Conservation (phyloP, 2,329 filamentous ascomycete genomes). For the Colletotrichum sp. region DNA sequence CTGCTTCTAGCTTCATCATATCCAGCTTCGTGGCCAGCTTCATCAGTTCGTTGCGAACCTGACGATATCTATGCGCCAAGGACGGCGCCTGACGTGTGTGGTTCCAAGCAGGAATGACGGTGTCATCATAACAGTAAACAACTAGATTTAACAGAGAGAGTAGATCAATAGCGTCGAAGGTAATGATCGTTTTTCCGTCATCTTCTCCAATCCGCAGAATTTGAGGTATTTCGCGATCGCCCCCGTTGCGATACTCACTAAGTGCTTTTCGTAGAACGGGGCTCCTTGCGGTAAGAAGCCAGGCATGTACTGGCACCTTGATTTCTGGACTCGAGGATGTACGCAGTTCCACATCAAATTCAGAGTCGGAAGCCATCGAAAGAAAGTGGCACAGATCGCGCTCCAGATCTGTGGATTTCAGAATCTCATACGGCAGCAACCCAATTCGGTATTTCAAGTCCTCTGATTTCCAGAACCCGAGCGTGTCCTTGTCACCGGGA, state of each 20-base stretch:
- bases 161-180: conserved; percentile 74
- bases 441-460: conserved; percentile 59
- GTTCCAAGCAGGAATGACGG: conserved; percentile 85
- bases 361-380: conserved; percentile 40
- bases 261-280: conserved; percentile 68
- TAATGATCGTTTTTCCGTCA: conserved; percentile 60
- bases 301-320: conserved; percentile 81
- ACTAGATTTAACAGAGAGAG: conserved; percentile 81
- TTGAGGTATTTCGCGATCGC: conserved; percentile 63
- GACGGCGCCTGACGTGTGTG: conserved; percentile 70
- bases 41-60: conserved; percentile 87
- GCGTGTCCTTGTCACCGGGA: conserved; percentile 40
- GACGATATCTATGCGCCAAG: conserved; percentile 75
- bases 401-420: conserved; percentile 71
- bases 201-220: conserved; percentile 59
- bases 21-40: conserved; percentile 76
- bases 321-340: conserved; percentile 70
- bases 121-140: conserved; percentile 82
- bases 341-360: conserved; percentile 50
- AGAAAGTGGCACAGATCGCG: conserved; percentile 61
- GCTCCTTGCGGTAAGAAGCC: conserved; percentile 79
- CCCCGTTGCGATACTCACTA: conserved; percentile 58
- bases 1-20: conserved; percentile 74
- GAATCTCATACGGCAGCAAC: conserved; percentile 53
- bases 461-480: conserved; percentile 45